These are phyloP conservation scores for Jatropha multifida DNA, from an alignment of 441 rosid species.

Conservation along the genomic window DNA sequence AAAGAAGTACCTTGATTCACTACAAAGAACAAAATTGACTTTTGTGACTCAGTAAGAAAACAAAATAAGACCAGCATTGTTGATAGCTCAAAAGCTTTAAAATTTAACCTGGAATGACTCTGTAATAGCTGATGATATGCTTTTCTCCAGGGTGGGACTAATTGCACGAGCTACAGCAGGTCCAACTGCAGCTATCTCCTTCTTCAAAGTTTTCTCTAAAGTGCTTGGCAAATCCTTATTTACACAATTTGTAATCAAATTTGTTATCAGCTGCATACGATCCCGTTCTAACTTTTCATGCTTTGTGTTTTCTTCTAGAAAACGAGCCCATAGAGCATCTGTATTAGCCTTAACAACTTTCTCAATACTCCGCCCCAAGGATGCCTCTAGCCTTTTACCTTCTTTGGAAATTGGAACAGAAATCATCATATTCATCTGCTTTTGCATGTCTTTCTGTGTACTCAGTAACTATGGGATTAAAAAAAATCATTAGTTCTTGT, in stretches of 20 bases:
- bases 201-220: constrained; percentile 74
- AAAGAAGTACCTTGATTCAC: neutral
- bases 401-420: constrained; percentile 62
- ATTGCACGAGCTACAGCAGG: constrained; percentile 56
- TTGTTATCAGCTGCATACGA: constrained; percentile 55
- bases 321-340: constrained; percentile 83
- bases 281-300: constrained; percentile 66
- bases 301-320: constrained; percentile 74
- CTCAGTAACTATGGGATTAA: constrained; percentile 49
- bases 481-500: constrained; percentile 10
- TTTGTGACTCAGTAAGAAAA: constrained; percentile 9
- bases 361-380: constrained; percentile 70
- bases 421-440: constrained; percentile 59
- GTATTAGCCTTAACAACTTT: constrained; percentile 64
- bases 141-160: constrained; percentile 72
- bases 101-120: constrained; percentile 87
- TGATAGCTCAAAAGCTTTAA: constrained; percentile 15
- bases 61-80: constrained; percentile 15
- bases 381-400: constrained; percentile 76
- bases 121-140: constrained; percentile 56
- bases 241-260: constrained; percentile 48
- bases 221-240: constrained; percentile 65
- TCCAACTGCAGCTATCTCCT: constrained; percentile 60
- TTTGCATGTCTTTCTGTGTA: constrained; percentile 84
- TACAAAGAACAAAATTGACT: neutral